Conservation (phyloP, 2,329 filamentous ascomycete genomes). For the Fusarium sp. region DNA sequence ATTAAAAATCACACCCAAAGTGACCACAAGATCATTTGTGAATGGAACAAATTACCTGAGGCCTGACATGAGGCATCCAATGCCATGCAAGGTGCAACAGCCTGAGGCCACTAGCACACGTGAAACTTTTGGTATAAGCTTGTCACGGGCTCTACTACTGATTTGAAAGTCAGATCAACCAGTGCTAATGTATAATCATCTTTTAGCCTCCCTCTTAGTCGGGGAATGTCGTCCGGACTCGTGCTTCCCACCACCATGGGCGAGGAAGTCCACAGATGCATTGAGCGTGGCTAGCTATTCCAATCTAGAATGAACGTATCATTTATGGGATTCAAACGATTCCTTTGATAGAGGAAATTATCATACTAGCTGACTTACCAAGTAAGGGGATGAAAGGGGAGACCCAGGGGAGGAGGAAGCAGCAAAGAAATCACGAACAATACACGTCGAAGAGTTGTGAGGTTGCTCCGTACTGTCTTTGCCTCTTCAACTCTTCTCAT, state of each 20-base stretch:
- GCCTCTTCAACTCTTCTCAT: neutral
- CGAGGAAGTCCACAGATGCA: neutral
- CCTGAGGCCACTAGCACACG: neutral
- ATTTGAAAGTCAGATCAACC: too few species aligned
- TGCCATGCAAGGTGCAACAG: accelerated
- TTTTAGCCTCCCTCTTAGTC: too few species aligned
- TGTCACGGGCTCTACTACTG: neutral
- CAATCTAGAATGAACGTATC: accelerated
- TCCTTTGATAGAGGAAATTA: neutral
- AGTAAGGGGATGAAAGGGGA: neutral
- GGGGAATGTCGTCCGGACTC: accelerated
- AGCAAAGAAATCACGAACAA: neutral
- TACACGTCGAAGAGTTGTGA: too few species aligned
- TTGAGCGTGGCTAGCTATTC: neutral
- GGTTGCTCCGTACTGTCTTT: accelerated
- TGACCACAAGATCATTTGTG: too few species aligned
- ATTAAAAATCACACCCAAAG: neutral
- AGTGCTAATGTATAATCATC: neutral
- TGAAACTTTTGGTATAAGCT: neutral
- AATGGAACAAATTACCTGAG: neutral
- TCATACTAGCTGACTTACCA: neutral
- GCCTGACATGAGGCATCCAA: too few species aligned
- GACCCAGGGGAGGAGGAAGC: accelerated
- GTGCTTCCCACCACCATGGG: neutral
- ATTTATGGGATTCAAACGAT: neutral